These are phyloP conservation scores for Thalassiosira profunda DNA, from an alignment of 108 stramenopile genomes.

Conservation along the genomic window DNA sequence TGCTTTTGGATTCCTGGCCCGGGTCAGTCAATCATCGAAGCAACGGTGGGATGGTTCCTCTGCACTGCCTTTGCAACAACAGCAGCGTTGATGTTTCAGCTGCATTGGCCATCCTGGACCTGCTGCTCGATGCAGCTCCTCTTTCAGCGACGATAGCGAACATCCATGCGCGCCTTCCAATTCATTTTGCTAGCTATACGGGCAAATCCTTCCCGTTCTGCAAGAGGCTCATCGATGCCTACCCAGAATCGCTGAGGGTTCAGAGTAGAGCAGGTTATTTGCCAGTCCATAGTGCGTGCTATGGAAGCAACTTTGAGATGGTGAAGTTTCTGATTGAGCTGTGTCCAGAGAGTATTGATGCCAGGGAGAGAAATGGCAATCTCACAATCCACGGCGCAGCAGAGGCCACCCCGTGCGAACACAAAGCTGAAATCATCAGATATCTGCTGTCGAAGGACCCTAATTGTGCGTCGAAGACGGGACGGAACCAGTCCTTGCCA, in stretches of 20 bases:
- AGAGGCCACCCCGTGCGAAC: background rate
- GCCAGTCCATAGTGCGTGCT: background rate
- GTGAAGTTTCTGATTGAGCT: conserved; percentile 5
- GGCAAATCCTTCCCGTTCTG: background rate
- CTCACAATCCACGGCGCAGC: background rate
- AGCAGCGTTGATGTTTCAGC: background rate
- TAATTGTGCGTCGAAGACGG: background rate
- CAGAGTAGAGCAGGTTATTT: background rate
- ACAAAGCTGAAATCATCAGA: background rate
- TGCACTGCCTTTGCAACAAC: background rate
- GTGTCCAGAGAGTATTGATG: background rate
- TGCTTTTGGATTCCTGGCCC: conserved; percentile 8
- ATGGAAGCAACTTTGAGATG: background rate
- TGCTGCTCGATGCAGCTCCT: background rate
- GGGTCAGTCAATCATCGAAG: background rate
- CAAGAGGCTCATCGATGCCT: background rate
- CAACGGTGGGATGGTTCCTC: background rate
- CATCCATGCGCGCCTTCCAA: background rate
- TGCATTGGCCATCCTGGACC: background rate
- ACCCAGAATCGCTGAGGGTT: conserved; percentile 7
- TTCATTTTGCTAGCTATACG: conserved; percentile 3
- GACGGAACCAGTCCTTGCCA: background rate
- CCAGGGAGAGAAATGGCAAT: background rate
- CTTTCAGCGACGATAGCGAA: background rate
- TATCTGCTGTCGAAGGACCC: background rate